Evolutionary conservation across 2,329 filamentous ascomycete species (phyloP).

Genomic region (Clarireedia homoeocarpa): DNA sequence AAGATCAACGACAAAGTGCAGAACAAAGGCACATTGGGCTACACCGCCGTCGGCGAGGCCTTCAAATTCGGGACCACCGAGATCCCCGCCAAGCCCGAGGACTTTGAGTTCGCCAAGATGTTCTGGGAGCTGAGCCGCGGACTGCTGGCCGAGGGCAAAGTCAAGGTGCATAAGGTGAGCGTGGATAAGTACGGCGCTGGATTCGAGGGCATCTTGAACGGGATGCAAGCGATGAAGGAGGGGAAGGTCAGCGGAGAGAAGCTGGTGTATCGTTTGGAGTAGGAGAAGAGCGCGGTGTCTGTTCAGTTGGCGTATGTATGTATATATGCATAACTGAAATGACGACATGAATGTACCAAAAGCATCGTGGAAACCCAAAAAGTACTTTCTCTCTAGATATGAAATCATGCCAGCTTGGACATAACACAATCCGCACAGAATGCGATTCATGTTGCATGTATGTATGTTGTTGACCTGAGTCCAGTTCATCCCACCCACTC

Average conservation of each 20-base stretch:
- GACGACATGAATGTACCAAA: too few relatives aligned
- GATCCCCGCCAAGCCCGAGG: slow-evolving; percentile 20
- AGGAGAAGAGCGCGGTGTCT: not conserved
- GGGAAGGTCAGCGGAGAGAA: slow-evolving; percentile 26
- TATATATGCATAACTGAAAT: too few relatives aligned
- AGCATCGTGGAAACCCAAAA: too few relatives aligned
- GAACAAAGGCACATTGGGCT: slow-evolving; percentile 31
- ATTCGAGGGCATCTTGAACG: slow-evolving; percentile 24
- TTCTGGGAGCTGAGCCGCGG: slow-evolving; percentile 32
- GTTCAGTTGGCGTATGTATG: too few relatives aligned
- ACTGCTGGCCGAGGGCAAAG: slow-evolving; percentile 31
- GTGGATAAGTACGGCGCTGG: slow-evolving; percentile 27
- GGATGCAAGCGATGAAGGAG: slow-evolving; percentile 21
- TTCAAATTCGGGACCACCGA: slow-evolving; percentile 23
- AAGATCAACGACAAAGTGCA: slow-evolving; percentile 34
- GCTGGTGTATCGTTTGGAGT: slow-evolving; percentile 36
- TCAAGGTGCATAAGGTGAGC: slow-evolving; percentile 30
- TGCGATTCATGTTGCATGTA: too few relatives aligned
- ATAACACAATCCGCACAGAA: too few relatives aligned
- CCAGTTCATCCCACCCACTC: too few relatives aligned
- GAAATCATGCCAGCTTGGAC: too few relatives aligned
- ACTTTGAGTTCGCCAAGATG: slow-evolving; percentile 32
- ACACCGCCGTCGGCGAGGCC: slow-evolving; percentile 34
- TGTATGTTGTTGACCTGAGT: too few relatives aligned
- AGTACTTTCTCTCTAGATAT: too few relatives aligned